These are phyloP conservation scores for Apodospora peruviana DNA, from an alignment of 495 filamentous ascomycete species.

Conservation along the genomic window DNA sequence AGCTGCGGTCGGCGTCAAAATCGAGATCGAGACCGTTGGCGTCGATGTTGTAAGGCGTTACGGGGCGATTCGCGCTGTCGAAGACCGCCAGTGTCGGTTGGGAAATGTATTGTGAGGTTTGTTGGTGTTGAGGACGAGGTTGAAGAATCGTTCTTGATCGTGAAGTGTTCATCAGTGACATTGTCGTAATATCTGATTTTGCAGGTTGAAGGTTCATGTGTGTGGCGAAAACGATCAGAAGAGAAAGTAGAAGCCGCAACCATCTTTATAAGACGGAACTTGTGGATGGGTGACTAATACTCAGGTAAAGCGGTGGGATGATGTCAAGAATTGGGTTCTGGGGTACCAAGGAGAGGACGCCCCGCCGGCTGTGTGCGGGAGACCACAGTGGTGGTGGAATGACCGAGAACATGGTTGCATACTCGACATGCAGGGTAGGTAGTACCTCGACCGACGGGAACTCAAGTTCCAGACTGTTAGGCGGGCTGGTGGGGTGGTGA, in stretches of 20 bases:
- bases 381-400: neutral
- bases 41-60: neutral
- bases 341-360: neutral
- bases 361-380: neutral
- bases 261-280: constrained; percentile 10
- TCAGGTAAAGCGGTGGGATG: constrained; percentile 1
- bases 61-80: constrained; percentile 2
- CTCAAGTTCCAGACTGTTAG: no score
- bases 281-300: constrained; percentile 14
- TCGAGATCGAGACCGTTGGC: constrained; percentile 17
- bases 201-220: constrained; percentile 4
- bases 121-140: constrained; percentile 10
- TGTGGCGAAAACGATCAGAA: constrained; percentile 11
- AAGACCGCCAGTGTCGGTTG: constrained; percentile 1
- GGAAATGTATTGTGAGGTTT: neutral
- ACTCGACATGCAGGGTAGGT: neutral
- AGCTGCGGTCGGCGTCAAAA: constrained; percentile 15
- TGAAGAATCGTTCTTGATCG: constrained; percentile 4
- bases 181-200: constrained; percentile 7
- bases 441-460: no score
- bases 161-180: constrained; percentile 6
- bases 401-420: neutral
- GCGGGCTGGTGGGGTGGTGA: no score
- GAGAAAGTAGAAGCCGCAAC: constrained; percentile 5
- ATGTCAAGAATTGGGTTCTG: constrained; percentile 1